phyloP scores from a whole-genome alignment of 2,329 filamentous ascomycete genomes.

The Stemphylium lycopersici region DNA sequence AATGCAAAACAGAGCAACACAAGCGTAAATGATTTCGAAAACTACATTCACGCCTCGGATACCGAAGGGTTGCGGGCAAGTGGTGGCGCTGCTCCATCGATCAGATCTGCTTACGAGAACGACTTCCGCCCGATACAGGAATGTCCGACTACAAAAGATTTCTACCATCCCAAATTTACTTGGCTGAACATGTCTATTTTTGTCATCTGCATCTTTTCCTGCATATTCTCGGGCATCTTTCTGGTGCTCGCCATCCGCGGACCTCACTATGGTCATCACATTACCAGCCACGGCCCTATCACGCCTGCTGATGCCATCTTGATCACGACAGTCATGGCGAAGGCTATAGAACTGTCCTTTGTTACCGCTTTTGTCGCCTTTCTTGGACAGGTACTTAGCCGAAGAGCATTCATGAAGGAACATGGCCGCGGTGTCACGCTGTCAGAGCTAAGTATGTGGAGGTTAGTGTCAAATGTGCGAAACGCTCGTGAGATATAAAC shows the following conservation, averaged over 20 bases:
- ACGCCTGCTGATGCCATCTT: slow-evolving; percentile 69
- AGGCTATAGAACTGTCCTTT: slow-evolving; percentile 78
- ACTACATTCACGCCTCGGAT: slow-evolving; percentile 34
- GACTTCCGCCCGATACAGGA: slow-evolving; percentile 45
- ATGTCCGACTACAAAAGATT: slow-evolving; percentile 47
- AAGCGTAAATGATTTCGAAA: slow-evolving; percentile 38
- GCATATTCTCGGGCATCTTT: slow-evolving; percentile 69
- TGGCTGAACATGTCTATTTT: slow-evolving; percentile 58
- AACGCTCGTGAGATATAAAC: not conserved
- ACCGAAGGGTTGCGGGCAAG: slow-evolving; percentile 27
- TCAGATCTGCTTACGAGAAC: slow-evolving; percentile 45
- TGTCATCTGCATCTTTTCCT: slow-evolving; percentile 65
- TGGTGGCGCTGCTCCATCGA: slow-evolving; percentile 29
- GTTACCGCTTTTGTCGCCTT: slow-evolving; percentile 78
- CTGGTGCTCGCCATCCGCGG: slow-evolving; percentile 66
- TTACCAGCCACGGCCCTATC: slow-evolving; percentile 61
- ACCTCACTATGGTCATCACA: slow-evolving; percentile 65
- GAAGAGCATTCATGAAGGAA: slow-evolving; percentile 66
- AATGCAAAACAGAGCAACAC: slow-evolving; percentile 25
- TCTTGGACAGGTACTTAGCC: slow-evolving; percentile 75
- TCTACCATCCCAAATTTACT: slow-evolving; percentile 47
- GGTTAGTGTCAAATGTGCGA: not conserved
- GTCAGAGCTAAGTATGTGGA: slow-evolving; percentile 78
- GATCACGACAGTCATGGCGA: slow-evolving; percentile 72
- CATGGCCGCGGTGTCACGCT: slow-evolving; percentile 69